These are phyloP conservation scores for Malus sylvestris DNA, from an alignment of 306 rosid genomes.

Conservation along the genomic window DNA sequence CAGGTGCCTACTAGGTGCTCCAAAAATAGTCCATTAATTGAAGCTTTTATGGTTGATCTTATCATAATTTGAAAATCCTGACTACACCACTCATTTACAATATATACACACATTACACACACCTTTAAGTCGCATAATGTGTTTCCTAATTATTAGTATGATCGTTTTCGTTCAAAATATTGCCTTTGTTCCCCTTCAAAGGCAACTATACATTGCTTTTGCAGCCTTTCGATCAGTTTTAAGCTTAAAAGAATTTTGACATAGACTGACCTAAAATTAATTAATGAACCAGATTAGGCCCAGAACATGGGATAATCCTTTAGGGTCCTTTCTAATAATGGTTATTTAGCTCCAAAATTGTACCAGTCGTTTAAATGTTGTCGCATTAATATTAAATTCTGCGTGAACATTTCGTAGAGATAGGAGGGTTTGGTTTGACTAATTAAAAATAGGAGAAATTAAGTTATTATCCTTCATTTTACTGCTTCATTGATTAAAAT, in stretches of 20 bases:
- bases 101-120: background rate
- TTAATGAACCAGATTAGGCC: background rate
- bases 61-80: too few species aligned
- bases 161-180: conserved; percentile 13
- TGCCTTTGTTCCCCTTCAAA: conserved; percentile 19
- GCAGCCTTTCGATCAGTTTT: conserved; percentile 28
- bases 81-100: too few species aligned
- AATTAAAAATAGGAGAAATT: background rate
- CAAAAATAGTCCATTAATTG: too few species aligned
- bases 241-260: conserved; percentile 4
- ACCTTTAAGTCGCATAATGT: background rate
- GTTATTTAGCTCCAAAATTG: background rate
- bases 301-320: background rate
- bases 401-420: background rate
- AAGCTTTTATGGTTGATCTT: too few species aligned
- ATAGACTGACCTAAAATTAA: background rate
- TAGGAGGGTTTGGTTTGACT: background rate
- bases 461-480: too few species aligned
- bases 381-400: background rate
- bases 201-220: conserved; percentile 11
- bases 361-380: background rate
- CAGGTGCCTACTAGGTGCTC: too few species aligned
- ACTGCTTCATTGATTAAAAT: too few species aligned
- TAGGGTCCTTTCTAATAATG: background rate
- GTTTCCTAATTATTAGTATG: background rate